phyloP scores from a whole-genome alignment of 441 rosid species.

The Gossypium trilobum region DNA sequence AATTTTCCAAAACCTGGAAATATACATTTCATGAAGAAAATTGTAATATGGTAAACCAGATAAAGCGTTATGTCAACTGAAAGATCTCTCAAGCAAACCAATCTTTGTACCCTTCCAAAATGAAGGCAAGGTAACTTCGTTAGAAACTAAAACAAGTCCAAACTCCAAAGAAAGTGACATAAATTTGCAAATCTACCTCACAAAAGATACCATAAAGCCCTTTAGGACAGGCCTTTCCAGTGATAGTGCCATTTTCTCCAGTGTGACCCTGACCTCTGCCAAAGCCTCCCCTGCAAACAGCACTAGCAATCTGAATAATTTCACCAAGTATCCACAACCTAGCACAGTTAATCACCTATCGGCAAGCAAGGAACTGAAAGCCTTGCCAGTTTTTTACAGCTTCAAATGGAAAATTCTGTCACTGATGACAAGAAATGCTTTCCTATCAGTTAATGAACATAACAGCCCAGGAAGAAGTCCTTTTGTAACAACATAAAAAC shows the following conservation, averaged over 20 bases:
- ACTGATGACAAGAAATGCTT: background rate
- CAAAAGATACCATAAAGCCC: slow-evolving; percentile 85
- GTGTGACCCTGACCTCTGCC: slow-evolving; percentile 52
- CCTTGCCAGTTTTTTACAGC: slow-evolving; percentile 6
- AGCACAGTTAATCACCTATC: slow-evolving; percentile 3
- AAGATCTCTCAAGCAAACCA: background rate
- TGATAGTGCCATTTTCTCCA: slow-evolving; percentile 72
- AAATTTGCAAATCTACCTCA: slow-evolving; percentile 39
- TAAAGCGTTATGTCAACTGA: background rate
- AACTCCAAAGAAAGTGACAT: background rate
- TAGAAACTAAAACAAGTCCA: slow-evolving; percentile 8
- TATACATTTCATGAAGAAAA: background rate
- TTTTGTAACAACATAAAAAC: background rate
- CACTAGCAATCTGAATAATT: slow-evolving; percentile 17
- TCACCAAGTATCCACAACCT: background rate
- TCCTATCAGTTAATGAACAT: background rate
- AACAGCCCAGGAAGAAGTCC: background rate
- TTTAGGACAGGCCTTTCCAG: slow-evolving; percentile 79
- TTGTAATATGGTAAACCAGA: background rate
- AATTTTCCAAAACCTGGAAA: background rate
- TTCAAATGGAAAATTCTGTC: background rate
- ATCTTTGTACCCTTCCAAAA: background rate
- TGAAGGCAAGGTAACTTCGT: background rate
- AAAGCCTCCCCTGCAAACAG: slow-evolving; percentile 57
- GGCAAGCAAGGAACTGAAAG: background rate